These are phyloP conservation scores for Pyricularia sp. DNA, from an alignment of 2,329 filamentous ascomycete species.

Conservation along the genomic window DNA sequence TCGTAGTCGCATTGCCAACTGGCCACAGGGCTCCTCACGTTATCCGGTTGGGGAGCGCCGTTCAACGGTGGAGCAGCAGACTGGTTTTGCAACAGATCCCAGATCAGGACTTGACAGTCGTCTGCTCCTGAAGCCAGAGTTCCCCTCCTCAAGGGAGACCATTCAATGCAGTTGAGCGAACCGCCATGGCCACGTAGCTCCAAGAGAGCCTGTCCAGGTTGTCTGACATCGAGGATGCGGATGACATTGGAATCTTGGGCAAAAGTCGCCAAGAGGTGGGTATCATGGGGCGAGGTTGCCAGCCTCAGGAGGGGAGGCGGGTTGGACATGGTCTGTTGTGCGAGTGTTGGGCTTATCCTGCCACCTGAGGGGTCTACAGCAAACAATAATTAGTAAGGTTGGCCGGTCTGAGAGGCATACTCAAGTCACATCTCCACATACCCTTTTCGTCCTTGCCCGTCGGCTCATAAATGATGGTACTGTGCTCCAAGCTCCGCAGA, in stretches of 20 bases:
- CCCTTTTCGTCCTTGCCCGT: slow-evolving; percentile 74
- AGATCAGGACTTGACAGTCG: slow-evolving; percentile 83
- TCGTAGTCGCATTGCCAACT: slow-evolving; percentile 84
- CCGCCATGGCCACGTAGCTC: slow-evolving; percentile 86
- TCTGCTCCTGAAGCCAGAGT: slow-evolving; percentile 87
- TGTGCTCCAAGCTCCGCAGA: slow-evolving; percentile 89
- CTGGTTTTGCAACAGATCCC: slow-evolving; percentile 75
- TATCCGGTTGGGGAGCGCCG: slow-evolving; percentile 42
- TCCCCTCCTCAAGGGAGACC: slow-evolving; percentile 71
- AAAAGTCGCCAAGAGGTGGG: slow-evolving; percentile 89
- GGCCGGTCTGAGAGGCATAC: no score
- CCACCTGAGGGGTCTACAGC: slow-evolving; percentile 43
- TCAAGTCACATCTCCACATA: slow-evolving; percentile 25
- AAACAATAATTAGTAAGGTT: background rate
- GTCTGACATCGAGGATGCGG: slow-evolving; percentile 89
- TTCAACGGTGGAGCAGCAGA: slow-evolving; percentile 35
- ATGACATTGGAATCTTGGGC: slow-evolving; percentile 87
- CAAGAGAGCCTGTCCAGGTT: slow-evolving; percentile 88
- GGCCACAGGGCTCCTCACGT: slow-evolving; percentile 57
- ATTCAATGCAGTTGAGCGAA: slow-evolving; percentile 86
- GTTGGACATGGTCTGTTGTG: slow-evolving; percentile 67
- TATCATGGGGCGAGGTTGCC: slow-evolving; percentile 88
- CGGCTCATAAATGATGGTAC: slow-evolving; percentile 97
- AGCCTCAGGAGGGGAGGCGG: slow-evolving; percentile 71
- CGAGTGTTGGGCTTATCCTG: slow-evolving; percentile 63